Evolutionary conservation across 768 basidiomycete species (phyloP).

Genomic region (Sporobolomyces pararoseus): DNA sequence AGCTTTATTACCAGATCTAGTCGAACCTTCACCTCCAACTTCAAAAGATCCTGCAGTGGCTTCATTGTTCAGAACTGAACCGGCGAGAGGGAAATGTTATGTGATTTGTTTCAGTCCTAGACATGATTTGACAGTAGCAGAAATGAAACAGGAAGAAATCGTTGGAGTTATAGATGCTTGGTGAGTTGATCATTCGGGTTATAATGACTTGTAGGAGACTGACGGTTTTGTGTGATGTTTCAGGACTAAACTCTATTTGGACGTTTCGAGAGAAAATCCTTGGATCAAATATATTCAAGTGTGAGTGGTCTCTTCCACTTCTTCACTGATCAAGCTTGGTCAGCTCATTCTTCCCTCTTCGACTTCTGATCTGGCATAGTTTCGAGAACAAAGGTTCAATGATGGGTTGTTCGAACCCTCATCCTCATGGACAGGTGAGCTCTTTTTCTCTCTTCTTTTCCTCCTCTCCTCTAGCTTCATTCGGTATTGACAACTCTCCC

Average conservation of each 20-base stretch:
- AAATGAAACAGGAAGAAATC: slow-evolving; percentile 61
- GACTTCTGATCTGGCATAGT: too few species aligned
- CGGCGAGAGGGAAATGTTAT: slow-evolving; percentile 78
- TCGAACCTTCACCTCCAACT: slow-evolving; percentile 23
- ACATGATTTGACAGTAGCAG: slow-evolving; percentile 78
- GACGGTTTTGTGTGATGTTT: neutral
- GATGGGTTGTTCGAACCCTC: slow-evolving; percentile 94
- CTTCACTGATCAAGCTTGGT: neutral
- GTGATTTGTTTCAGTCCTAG: slow-evolving; percentile 81
- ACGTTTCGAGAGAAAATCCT: slow-evolving; percentile 38
- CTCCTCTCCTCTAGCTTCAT: fast-evolving
- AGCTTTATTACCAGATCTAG: slow-evolving; percentile 38
- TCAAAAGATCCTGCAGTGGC: slow-evolving; percentile 1
- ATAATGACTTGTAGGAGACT: slow-evolving; percentile 53
- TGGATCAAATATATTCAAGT: slow-evolving; percentile 47
- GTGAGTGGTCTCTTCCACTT: slow-evolving; percentile 20
- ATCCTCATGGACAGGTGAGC: slow-evolving; percentile 79
- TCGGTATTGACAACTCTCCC: neutral
- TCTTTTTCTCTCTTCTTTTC: neutral
- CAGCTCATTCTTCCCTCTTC: too few species aligned
- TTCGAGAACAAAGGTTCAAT: slow-evolving; percentile 80
- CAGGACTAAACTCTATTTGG: slow-evolving; percentile 44
- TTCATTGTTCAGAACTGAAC: slow-evolving; percentile 53
- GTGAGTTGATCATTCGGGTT: slow-evolving; percentile 57
- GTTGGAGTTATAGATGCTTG: slow-evolving; percentile 66